Evolutionary conservation across 345 rosid genomes (phyloP), one percentile per base, ranked within the genome.

Genomic region (Stellera chamaejasme): DNA sequence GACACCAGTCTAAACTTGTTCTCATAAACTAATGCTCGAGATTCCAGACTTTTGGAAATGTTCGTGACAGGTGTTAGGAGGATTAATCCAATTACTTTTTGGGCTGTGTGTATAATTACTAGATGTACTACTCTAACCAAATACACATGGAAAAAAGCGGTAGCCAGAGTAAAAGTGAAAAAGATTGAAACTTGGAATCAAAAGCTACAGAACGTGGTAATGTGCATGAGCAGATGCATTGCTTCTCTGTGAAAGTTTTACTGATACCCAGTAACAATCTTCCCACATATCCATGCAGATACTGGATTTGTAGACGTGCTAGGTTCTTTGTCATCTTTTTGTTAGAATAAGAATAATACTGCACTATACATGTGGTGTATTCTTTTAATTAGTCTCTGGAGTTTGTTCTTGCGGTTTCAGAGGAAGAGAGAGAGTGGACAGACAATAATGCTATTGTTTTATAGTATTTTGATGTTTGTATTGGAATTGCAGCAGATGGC

Each of bases 161-260:
- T 43, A 59, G 68, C 69, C 69, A 54, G 71, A 66, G 69, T 57
- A 54, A 79, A 76, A 74, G 62, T 5, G 9, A 32, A 32, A 52
- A 67, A 79, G 75, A 50, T 52, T 54, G 72, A 75, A 48, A 44
- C 84, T 75, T 77, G 67, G 81, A 71, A 71, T 74, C 72, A 62
- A 82, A 82, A 79, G 79, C 75, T 69, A 75, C 66, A 59, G 55
- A 67, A 57, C 58, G 66, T 27, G 63, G 62, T 49, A 72, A 62
- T 49, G 69, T 63, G 68, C 4, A 54, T 60, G 67, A 64, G 66
- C 58, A 72, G 78, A 81, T 81, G 71, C 87, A 72, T 79, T 80
- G 81, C 79, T 78, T 83, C 61, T 58, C 53, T 66, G 23, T 19
- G 23, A 19, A 19, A 19, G 23, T 19, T 19, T 19, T 19, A 19